phyloP scores from a whole-genome alignment of 345 rosid genomes.

The Dipteronia sinensis region DNA sequence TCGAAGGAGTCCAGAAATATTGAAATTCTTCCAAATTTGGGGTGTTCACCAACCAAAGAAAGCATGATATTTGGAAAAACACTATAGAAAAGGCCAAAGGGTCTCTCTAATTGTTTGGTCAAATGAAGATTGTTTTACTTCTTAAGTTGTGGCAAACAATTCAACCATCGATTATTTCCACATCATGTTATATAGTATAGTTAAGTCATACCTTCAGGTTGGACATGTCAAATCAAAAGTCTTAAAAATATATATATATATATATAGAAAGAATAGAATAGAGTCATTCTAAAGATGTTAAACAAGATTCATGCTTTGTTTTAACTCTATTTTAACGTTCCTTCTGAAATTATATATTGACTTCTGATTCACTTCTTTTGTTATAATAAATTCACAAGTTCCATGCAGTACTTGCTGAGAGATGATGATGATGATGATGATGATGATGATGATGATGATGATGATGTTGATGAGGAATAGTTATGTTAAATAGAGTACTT shows the following conservation, averaged over 20 bases:
- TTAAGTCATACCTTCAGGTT: neutral
- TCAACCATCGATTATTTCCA: constrained; percentile 1
- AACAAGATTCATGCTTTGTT: neutral
- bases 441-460: too few species aligned
- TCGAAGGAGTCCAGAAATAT: neutral
- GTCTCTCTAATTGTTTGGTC: neutral
- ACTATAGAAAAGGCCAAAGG: neutral
- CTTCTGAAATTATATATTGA: too few species aligned
- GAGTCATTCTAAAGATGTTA: neutral
- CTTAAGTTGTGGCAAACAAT: neutral
- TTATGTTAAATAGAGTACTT: neutral
- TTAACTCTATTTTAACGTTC: too few species aligned
- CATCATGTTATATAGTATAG: neutral
- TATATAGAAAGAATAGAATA: neutral
- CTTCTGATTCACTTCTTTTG: too few species aligned
- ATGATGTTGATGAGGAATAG: too few species aligned
- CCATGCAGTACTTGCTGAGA: too few species aligned
- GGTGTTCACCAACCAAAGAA: neutral
- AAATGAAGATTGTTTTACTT: neutral
- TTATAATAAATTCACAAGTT: too few species aligned
- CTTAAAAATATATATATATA: too few species aligned
- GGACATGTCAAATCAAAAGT: constrained; percentile 1
- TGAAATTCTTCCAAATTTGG: neutral
- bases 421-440: too few species aligned
- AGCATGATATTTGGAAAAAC: neutral